Conservation (phyloP, 495 filamentous ascomycete genomes). For the Arthonia radiata region DNA sequence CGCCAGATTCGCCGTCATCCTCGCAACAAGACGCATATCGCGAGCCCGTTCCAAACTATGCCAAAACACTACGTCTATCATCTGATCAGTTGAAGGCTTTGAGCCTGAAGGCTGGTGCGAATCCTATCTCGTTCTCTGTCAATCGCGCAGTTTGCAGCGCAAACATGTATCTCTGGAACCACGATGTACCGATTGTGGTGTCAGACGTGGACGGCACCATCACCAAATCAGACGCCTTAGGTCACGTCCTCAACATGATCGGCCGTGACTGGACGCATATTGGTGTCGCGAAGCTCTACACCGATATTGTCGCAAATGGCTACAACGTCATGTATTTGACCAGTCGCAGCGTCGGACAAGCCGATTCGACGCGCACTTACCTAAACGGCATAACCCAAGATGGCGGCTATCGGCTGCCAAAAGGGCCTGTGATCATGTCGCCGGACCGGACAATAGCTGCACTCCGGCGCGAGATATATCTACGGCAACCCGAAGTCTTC, state of each 20-base stretch:
- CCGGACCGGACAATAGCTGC: conserved; percentile 95
- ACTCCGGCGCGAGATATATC: conserved; percentile 74
- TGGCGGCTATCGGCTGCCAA: conserved; percentile 58
- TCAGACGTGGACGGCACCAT: conserved; percentile 98
- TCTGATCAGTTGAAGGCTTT: conserved; percentile 84
- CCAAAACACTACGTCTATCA: conserved; percentile 89
- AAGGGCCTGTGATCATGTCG: conserved; percentile 79
- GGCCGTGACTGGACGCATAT: conserved; percentile 95
- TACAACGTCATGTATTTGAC: conserved; percentile 99
- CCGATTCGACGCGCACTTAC: conserved; percentile 78
- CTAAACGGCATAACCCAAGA: conserved; percentile 77
- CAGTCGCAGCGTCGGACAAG: conserved; percentile 75
- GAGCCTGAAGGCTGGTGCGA: conserved; percentile 57
- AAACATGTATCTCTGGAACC: conserved; percentile 77
- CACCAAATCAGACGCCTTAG: conserved; percentile 90
- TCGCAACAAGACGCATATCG: too few relatives aligned
- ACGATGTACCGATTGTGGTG: conserved; percentile 80
- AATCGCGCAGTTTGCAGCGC: conserved; percentile 81
- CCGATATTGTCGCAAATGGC: conserved; percentile 82
- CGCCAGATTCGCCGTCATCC: conserved; percentile 43
- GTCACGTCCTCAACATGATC: conserved; percentile 95
- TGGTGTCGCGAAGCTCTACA: conserved; percentile 90
- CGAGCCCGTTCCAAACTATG: conserved; percentile 56
- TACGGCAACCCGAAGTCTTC: conserved; percentile 94
- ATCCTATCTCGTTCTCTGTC: conserved; percentile 87